These are phyloP conservation scores for Penicillium freii DNA, from an alignment of 2,329 filamentous ascomycete species.

Conservation along the genomic window DNA sequence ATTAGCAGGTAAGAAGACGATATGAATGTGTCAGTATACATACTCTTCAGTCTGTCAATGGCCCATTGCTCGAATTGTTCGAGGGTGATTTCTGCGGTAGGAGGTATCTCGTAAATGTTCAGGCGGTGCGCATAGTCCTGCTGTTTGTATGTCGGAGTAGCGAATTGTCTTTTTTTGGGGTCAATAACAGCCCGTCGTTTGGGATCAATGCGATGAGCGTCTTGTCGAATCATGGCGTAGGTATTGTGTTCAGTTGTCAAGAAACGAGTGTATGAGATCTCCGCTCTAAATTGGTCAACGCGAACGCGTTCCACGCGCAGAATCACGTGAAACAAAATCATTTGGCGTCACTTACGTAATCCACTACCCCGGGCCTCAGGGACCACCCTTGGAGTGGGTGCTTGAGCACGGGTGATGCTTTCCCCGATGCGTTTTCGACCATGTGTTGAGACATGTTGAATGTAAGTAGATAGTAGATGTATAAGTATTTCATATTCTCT, in stretches of 20 bases:
- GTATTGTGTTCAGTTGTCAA: conserved; percentile 1
- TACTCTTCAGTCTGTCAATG: conserved; percentile 83
- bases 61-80: conserved; percentile 99
- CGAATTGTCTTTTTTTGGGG: conserved; percentile 83
- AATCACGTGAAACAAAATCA: conserved; percentile 12
- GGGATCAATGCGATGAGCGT: conserved; percentile 48
- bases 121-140: conserved; percentile 79
- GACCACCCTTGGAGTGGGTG: not conserved
- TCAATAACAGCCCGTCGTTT: conserved; percentile 78
- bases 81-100: conserved; percentile 89
- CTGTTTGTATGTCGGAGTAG: conserved; percentile 70
- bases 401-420: not conserved
- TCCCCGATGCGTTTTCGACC: not conserved
- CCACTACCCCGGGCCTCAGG: not conserved
- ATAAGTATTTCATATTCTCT: not conserved
- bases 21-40: conserved; percentile 12
- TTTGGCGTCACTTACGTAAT: not conserved
- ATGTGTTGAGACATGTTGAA: conserved; percentile 9
- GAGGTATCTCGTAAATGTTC: conserved; percentile 86
- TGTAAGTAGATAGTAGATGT: not conserved
- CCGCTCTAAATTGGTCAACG: conserved; percentile 21
- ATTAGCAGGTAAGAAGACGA: conserved; percentile 1
- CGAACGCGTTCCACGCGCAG: conserved; percentile 21
- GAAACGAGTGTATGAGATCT: conserved; percentile 1
- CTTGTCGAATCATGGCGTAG: conserved; percentile 45